Conservation (phyloP, 148 eudicot species). For the Rhododendron mucronatum region DNA sequence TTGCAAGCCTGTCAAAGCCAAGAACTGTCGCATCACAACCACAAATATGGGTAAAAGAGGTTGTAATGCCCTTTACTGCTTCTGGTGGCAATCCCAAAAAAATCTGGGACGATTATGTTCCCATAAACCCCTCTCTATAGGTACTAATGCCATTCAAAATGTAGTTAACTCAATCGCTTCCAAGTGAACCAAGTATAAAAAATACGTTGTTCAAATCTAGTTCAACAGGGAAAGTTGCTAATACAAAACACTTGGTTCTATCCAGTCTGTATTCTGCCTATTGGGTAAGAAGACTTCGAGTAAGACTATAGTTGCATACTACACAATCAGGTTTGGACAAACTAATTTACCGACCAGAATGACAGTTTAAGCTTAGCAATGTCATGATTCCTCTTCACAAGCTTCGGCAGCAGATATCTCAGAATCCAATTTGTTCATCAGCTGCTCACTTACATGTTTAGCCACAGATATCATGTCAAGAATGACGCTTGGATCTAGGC, state of each 20-base stretch:
- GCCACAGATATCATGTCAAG: conserved; percentile 94
- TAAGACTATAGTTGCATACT: neutral
- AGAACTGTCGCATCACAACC: neutral
- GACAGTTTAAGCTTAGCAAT: neutral
- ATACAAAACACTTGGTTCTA: neutral
- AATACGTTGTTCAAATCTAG: neutral
- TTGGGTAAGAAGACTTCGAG: neutral
- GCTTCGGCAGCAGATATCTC: conserved; percentile 87
- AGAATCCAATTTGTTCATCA: conserved; percentile 74
- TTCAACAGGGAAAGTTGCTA: neutral
- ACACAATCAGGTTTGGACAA: neutral
- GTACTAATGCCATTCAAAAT: neutral
- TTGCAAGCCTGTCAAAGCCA: neutral
- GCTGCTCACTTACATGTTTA: conserved; percentile 66
- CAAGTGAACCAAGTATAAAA: neutral
- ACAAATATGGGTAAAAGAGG: neutral
- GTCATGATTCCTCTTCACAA: conserved; percentile 32
- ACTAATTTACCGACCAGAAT: neutral
- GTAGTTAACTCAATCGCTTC: neutral
- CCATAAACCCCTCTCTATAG: neutral
- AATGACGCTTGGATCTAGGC: conserved; percentile 76
- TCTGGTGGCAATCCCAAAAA: neutral
- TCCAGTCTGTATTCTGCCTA: neutral
- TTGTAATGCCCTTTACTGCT: neutral
- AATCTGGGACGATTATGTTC: neutral